phyloP scores from a whole-genome alignment of 148 eudicot species.

The Nyssa sinensis region DNA sequence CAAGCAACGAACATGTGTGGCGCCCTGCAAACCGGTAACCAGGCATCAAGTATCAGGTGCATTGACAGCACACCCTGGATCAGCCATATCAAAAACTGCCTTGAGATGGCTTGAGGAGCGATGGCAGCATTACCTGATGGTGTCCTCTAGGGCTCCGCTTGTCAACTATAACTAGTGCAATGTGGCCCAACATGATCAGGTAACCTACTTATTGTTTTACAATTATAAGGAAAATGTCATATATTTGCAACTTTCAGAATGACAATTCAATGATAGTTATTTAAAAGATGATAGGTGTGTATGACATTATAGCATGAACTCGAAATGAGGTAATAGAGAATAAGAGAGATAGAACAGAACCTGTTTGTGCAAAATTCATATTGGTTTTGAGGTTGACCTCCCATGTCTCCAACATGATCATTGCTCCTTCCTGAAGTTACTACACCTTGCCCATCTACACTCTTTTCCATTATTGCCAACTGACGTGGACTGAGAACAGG shows the following conservation, averaged over 20 bases:
- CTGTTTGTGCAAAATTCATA: constrained; percentile 56
- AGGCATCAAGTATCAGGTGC: no score
- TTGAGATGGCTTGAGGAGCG: no score
- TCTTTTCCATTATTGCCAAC: constrained; percentile 52
- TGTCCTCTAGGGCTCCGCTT: neutral
- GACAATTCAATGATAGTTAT: no score
- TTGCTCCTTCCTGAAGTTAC: constrained; percentile 41
- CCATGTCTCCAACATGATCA: constrained; percentile 33
- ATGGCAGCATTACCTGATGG: neutral
- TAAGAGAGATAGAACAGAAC: constrained; percentile 30
- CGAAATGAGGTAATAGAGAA: neutral
- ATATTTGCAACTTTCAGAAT: no score
- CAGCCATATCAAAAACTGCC: no score
- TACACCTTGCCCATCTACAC: constrained; percentile 37
- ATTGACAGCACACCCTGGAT: no score
- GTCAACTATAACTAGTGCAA: no score
- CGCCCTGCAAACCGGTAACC: no score
- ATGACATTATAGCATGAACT: neutral
- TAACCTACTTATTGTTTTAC: no score
- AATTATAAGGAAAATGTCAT: no score
- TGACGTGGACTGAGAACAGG: constrained; percentile 53
- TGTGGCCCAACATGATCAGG: neutral
- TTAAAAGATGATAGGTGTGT: neutral
- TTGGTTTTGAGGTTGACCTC: constrained; percentile 38
- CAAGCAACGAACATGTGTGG: no score